Evolutionary conservation across 805 yeast species (phyloP), one percentile per base, ranked within the genome.

Genomic region (Candida quercuum): DNA sequence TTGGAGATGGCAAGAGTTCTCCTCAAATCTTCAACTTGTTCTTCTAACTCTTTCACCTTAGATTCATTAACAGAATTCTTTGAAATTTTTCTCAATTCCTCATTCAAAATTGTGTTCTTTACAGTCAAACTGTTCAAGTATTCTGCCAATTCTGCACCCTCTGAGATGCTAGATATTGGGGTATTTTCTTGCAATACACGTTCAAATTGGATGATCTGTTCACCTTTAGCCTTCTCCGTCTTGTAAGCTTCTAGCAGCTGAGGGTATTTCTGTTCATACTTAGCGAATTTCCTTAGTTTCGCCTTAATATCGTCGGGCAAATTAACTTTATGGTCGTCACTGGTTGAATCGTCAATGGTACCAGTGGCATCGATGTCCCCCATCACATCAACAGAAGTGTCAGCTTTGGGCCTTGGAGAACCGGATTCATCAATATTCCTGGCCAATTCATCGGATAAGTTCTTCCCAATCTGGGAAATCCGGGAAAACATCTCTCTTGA

Each of bases 241-340:
- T 87, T 85, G 63, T 86, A 93, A 0, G 98, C 96, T 31, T 82
- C 82, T 35, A 88, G 69, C 13, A 91, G 65, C 30, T 78, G 64
- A 0, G 99, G 99, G 55, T 93, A 91, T 57, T 87, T 88, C 35
- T 82, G 83, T 57, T 91, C 98, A 58, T 89, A 91, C 57, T 87
- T 88, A 39, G 72, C 76, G 52, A 84, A 86, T 63, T 86, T 89
- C 39, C 72, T 71, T 58, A 88, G 60, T 51, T 81, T 83, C 6
- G 78, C 61, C 41, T 73, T 71, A 14, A 87, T 60, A 5, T 72
- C 76, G 3, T 72, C 70, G 0, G 86, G 76, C 24, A 83, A 37
- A 11, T 41, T 46, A 4, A 43, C 37, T 28, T 33, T 23, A 40
- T 46, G 46, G 19, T 42, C 38, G 37, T 21, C 37, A 13, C 17